Conservation (phyloP, 352 stramenopile species). For the Phytopythium oedochilum region DNA sequence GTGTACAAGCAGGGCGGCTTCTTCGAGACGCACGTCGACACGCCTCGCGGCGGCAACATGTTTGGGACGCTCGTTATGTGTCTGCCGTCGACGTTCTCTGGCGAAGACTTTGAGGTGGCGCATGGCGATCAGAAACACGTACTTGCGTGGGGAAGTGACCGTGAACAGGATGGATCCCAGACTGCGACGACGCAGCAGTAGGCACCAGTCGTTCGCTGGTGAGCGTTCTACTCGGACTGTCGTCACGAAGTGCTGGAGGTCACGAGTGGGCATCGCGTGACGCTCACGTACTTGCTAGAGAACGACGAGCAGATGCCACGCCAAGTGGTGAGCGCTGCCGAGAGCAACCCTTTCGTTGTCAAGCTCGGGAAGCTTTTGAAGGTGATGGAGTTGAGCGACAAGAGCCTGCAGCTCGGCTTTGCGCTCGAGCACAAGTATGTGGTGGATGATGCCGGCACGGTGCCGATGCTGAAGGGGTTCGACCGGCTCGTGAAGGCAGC, state of each 20-base stretch:
- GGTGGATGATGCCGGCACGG: background rate
- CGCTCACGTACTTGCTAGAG: background rate
- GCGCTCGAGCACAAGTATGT: slow-evolving; percentile 1
- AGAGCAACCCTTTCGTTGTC: background rate
- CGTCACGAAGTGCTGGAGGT: background rate
- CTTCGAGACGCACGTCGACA: slow-evolving; percentile 1
- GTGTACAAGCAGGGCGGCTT: slow-evolving; percentile 1
- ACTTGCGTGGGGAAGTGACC: background rate
- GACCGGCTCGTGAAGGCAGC: background rate
- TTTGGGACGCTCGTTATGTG: slow-evolving; percentile 1
- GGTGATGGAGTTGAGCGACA: background rate
- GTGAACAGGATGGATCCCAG: too few species aligned
- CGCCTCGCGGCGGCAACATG: background rate
- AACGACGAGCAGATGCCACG: background rate
- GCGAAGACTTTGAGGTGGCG: background rate
- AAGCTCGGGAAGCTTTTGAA: background rate
- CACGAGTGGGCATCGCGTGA: background rate
- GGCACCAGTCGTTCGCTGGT: background rate
- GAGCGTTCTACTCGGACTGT: slow-evolving; percentile 2
- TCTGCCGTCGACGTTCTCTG: background rate
- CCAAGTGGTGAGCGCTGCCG: background rate
- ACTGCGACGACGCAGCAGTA: background rate
- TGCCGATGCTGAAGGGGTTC: background rate
- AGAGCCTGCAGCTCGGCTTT: background rate
- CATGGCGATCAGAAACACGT: background rate